Conservation (phyloP, 2,329 filamentous ascomycete species). For the Leptographium lundbergii region DNA sequence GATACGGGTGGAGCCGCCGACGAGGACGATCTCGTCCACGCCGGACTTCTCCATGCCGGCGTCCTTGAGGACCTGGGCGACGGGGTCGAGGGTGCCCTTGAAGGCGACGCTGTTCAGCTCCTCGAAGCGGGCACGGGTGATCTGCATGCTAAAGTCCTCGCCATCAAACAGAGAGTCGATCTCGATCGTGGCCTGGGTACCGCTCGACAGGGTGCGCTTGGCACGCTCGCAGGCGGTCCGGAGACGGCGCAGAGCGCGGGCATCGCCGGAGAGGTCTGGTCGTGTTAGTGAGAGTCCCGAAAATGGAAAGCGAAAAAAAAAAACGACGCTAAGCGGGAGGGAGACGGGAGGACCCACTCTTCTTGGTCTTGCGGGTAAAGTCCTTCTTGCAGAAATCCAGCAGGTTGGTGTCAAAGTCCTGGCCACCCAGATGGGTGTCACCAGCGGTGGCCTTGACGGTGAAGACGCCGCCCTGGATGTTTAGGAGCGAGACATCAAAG, state of each 20-base stretch:
- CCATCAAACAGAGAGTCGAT: conserved; percentile 98
- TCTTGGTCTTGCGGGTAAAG: conserved; percentile 25
- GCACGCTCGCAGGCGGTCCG: conserved; percentile 98
- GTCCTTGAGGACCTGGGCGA: conserved; percentile 94
- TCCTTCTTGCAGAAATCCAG: conserved; percentile 96
- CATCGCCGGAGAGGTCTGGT: conserved; percentile 60
- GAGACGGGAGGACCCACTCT: conserved; percentile 1
- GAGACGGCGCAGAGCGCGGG: conserved; percentile 89
- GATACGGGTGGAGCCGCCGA: conserved; percentile 98
- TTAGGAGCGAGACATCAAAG: conserved; percentile 98
- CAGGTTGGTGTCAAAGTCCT: conserved; percentile 93
- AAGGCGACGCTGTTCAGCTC: conserved; percentile 96
- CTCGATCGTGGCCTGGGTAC: conserved; percentile 93
- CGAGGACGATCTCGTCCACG: conserved; percentile 97
- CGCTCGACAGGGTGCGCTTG: conserved; percentile 97
- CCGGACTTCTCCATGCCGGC: conserved; percentile 74
- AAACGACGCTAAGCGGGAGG: neutral
- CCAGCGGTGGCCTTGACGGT: conserved; percentile 97
- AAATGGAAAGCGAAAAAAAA: neutral
- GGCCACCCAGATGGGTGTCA: conserved; percentile 91
- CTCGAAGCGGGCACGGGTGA: conserved; percentile 98
- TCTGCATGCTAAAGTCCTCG: conserved; percentile 92
- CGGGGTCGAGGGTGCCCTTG: conserved; percentile 83
- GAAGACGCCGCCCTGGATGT: conserved; percentile 99
- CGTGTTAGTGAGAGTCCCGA: neutral